A percentile compares a stretch with the other conserved stretches of the same genome.
phyloP scores from a whole-genome alignment of 352 stramenopile species.

The Phytopythium mirpurense region DNA sequence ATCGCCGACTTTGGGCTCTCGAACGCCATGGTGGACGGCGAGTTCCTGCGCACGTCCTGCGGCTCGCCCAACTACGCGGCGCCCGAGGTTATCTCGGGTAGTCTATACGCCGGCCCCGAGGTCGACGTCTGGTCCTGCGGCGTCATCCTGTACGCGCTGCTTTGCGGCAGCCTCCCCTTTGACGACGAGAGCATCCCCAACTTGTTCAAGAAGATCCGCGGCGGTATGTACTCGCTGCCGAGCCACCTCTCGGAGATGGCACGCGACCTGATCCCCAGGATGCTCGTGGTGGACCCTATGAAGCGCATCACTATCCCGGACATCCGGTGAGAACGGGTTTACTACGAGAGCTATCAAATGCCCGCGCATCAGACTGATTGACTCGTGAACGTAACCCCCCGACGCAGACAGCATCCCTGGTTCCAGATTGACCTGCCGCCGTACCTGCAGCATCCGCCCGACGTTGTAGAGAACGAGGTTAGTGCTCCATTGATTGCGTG shows the following conservation, averaged over 20 bases:
- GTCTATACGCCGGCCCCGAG: slow-evolving; percentile 97
- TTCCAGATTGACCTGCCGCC: slow-evolving; percentile 97
- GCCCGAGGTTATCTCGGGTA: slow-evolving; percentile 98
- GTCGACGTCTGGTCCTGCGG: slow-evolving; percentile 99
- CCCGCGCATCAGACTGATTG: no score
- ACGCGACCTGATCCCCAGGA: slow-evolving; percentile 96
- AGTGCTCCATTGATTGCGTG: slow-evolving; percentile 14
- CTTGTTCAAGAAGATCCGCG: slow-evolving; percentile 99
- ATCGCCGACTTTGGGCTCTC: slow-evolving; percentile 99
- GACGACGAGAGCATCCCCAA: slow-evolving; percentile 98
- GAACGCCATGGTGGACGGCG: slow-evolving; percentile 98
- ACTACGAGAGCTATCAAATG: background rate
- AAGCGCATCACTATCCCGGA: slow-evolving; percentile 99
- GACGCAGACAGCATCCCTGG: slow-evolving; percentile 91
- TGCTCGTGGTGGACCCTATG: slow-evolving; percentile 99
- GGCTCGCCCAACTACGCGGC: slow-evolving; percentile 99
- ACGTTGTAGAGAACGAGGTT: slow-evolving; percentile 95
- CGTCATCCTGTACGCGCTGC: slow-evolving; percentile 98
- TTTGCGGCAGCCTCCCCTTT: slow-evolving; percentile 98
- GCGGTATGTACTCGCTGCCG: slow-evolving; percentile 97
- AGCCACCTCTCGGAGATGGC: slow-evolving; percentile 95
- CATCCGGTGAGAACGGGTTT: slow-evolving; percentile 69
- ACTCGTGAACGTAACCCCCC: background rate
- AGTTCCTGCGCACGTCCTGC: slow-evolving; percentile 98
- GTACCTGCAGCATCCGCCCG: slow-evolving; percentile 95